These are phyloP conservation scores for Pittosporum tobira DNA, from an alignment of 129 eudicot species.

Conservation along the genomic window DNA sequence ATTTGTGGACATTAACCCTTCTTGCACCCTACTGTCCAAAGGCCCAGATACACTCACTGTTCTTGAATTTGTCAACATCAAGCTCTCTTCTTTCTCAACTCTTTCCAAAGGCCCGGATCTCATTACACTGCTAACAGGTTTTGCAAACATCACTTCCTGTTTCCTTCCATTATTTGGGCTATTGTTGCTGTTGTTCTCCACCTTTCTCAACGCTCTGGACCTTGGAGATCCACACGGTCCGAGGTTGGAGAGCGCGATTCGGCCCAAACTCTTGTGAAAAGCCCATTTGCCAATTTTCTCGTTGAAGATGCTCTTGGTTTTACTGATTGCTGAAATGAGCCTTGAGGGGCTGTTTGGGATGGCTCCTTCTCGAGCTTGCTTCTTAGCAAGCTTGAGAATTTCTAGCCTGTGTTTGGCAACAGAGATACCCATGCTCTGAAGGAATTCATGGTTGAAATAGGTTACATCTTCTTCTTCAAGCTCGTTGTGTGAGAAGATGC, in stretches of 20 bases:
- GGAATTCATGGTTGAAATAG: constrained; percentile 66
- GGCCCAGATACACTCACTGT: constrained; percentile 2
- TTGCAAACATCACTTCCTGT: too few relatives aligned
- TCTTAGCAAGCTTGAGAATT: constrained; percentile 52
- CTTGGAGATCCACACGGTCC: too few relatives aligned
- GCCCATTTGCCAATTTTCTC: too few relatives aligned
- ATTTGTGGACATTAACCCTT: background rate
- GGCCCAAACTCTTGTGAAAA: too few relatives aligned
- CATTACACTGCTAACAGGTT: background rate
- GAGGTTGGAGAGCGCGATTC: too few relatives aligned
- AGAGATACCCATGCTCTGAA: constrained; percentile 55
- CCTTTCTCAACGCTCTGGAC: too few relatives aligned
- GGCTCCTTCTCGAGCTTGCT: background rate
- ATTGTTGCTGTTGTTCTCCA: too few relatives aligned
- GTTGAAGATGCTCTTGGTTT: too few relatives aligned
- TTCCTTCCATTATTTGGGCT: too few relatives aligned
- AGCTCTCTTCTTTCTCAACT: background rate
- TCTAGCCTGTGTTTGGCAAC: constrained; percentile 60
- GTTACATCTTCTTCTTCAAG: constrained; percentile 38
- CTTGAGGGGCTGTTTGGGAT: too few relatives aligned
- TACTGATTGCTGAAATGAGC: too few relatives aligned
- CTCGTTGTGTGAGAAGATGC: constrained; percentile 41
- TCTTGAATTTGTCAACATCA: background rate
- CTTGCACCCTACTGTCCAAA: background rate
- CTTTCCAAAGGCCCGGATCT: constrained; percentile 8